Percentiles rank a stretch among this genome's conserved stretches.
Evolutionary conservation across 345 rosid species (phyloP).

Genomic region (Hibiscus trionum): DNA sequence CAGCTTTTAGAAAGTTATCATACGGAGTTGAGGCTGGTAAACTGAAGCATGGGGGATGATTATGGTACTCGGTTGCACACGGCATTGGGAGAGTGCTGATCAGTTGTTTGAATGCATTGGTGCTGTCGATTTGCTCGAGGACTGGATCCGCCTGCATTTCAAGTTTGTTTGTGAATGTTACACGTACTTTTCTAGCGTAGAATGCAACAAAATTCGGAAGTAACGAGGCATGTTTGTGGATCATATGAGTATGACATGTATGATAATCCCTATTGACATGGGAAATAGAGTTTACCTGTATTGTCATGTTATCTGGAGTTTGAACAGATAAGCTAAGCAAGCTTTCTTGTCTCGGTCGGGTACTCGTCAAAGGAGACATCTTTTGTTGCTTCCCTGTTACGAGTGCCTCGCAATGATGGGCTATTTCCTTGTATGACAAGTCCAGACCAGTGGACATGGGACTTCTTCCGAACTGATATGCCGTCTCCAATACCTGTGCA

Average conservation of each 20-base stretch:
- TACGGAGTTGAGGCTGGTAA: slow-evolving; percentile 61
- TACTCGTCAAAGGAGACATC: slow-evolving; percentile 65
- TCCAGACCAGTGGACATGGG: slow-evolving; percentile 62
- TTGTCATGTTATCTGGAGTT: slow-evolving; percentile 19
- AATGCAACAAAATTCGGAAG: neutral
- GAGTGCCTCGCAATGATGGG: slow-evolving; percentile 75
- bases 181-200: neutral
- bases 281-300: slow-evolving; percentile 16
- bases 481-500: slow-evolving; percentile 63
- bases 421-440: slow-evolving; percentile 74
- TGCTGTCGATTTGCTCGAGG: slow-evolving; percentile 22
- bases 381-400: slow-evolving; percentile 72
- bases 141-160: slow-evolving; percentile 47
- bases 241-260: neutral
- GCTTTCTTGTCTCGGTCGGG: slow-evolving; percentile 50
- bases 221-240: neutral
- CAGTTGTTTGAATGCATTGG: slow-evolving; percentile 18
- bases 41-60: slow-evolving; percentile 29
- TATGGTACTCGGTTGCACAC: slow-evolving; percentile 38
- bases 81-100: slow-evolving; percentile 12
- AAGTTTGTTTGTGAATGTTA: neutral
- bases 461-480: slow-evolving; percentile 68
- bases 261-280: neutral
- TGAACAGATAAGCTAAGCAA: slow-evolving; percentile 19
- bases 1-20: slow-evolving; percentile 67